A percentile compares a stretch with the other conserved stretches of the same genome.
Conservation (phyloP, 495 filamentous ascomycete genomes). For the Trichoderma orchidacearum region DNA sequence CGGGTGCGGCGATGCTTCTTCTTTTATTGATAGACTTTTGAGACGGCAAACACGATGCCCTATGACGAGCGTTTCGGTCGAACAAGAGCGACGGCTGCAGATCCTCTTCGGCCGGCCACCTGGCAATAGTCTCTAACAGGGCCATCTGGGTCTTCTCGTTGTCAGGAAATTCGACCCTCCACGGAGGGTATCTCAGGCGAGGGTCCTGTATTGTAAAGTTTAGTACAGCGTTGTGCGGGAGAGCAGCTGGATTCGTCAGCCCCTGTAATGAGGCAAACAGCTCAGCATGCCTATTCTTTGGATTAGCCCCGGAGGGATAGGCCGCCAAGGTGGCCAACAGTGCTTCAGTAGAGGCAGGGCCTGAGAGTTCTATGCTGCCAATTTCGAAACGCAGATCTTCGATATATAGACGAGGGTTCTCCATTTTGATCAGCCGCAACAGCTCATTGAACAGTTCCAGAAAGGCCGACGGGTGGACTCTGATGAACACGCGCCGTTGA, state of each 20-base stretch:
- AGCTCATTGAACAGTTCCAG: constrained; percentile 69
- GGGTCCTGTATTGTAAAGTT: constrained; percentile 68
- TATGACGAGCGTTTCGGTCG: constrained; percentile 45
- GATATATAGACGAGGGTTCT: constrained; percentile 59
- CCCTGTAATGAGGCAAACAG: constrained; percentile 52
- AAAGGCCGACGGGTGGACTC: constrained; percentile 84
- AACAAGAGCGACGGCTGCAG: constrained; percentile 48
- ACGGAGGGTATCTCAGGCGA: constrained; percentile 60
- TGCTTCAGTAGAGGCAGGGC: constrained; percentile 72
- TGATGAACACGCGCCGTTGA: constrained; percentile 52
- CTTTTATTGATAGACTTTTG: constrained; percentile 83
- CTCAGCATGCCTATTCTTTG: constrained; percentile 30
- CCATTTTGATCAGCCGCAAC: constrained; percentile 51
- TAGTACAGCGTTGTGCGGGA: constrained; percentile 61
- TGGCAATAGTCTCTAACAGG: constrained; percentile 39
- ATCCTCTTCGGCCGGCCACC: constrained; percentile 55
- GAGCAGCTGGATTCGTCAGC: constrained; percentile 60
- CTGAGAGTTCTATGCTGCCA: constrained; percentile 81
- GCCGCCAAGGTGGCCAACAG: constrained; percentile 60
- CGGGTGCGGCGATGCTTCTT: constrained; percentile 52
- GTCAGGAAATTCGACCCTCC: constrained; percentile 29
- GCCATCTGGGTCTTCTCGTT: constrained; percentile 32
- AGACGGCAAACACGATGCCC: constrained; percentile 51
- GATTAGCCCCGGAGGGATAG: constrained; percentile 12
- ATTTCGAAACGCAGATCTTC: constrained; percentile 90